Evolutionary conservation across 2,329 filamentous ascomycete species (phyloP), one percentile per base, ranked within the genome.

Genomic region (Epichloe baconii): DNA sequence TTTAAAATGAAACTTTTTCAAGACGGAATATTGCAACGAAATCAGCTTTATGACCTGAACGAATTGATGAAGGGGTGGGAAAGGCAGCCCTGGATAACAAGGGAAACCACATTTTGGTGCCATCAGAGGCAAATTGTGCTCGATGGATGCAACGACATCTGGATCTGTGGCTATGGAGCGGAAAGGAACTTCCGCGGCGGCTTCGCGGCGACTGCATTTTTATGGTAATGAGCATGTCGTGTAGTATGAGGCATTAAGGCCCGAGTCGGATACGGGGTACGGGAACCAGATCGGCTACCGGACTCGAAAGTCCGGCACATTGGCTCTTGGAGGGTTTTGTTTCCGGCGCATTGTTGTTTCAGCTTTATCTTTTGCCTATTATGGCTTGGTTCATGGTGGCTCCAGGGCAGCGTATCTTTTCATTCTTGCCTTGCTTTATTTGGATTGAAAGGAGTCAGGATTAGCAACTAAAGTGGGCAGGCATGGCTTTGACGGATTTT

Each of bases 161-260:
- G 45, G 47, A 46, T 44, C 12, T 31, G 41, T 43, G 48, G 48
- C 34, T 47, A 38, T 21, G 44, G 19, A 35, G 43, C 44, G 17
- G 49, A 46, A 49, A 26, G 21, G n/a, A n/a, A 31, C 43, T 46
- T 42, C 42, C 55, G 56, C 46, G 37, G 56, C 54, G 51, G 62
- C 61, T 62, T 65, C 62, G 58, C 62, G 52, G 64, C 61, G 15
- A 21, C n/a, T 34, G 37, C 62, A 50, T 56, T 57, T 56, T 59
- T 54, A 63, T 53, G 60, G 61, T 57, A 56, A 61, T 60, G 48
- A 53, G 54, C 53, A 57, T 58, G 60, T 41, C 44, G 34, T 42
- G 47, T 37, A n/a, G 38, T 26, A 45, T 26, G 35, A 36, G 38
- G 10, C 21, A 31, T 31, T 2, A 31, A 31, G 31, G 31, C 31